Conservation (phyloP, 192 early-diverging fungal species). For the Dissophora ornata region DNA sequence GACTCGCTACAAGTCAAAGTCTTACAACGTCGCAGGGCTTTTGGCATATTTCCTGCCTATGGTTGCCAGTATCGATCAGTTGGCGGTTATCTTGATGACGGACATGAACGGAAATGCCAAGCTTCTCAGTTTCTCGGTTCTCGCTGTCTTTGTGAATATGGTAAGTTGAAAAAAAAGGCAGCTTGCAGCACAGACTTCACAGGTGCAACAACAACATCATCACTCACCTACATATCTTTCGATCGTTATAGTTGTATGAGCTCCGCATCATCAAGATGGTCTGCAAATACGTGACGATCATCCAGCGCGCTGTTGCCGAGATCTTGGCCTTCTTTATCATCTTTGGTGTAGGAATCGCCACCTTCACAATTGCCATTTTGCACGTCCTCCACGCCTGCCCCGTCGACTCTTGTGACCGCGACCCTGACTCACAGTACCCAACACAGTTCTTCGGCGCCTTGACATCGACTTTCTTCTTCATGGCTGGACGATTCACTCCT, state of each 20-base stretch:
- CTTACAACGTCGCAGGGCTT: slow-evolving; percentile 11
- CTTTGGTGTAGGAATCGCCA: slow-evolving; percentile 17
- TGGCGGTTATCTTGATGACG: background rate
- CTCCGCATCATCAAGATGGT: slow-evolving; percentile 23
- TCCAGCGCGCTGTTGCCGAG: background rate
- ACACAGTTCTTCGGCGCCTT: slow-evolving; percentile 18
- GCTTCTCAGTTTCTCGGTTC: slow-evolving; percentile 15
- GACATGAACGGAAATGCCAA: background rate
- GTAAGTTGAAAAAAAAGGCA: background rate
- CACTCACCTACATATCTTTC: background rate
- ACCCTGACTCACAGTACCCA: slow-evolving; percentile 1
- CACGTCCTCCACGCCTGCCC: slow-evolving; percentile 11
- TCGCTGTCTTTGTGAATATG: slow-evolving; percentile 22
- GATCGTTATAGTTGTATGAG: slow-evolving; percentile 31
- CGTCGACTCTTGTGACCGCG: background rate
- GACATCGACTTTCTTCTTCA: slow-evolving; percentile 31
- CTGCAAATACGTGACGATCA: slow-evolving; percentile 26
- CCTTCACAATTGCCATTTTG: slow-evolving; percentile 22
- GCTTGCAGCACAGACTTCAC: background rate
- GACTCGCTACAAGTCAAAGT: slow-evolving; percentile 5
- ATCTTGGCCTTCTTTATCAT: slow-evolving; percentile 37
- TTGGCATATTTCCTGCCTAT: slow-evolving; percentile 14
- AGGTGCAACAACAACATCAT: background rate
- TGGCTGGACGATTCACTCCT: slow-evolving; percentile 20
- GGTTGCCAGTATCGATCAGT: slow-evolving; percentile 8